Evolutionary conservation across 257 asterid species (phyloP).

Genomic region (Fraxinus anomala): DNA sequence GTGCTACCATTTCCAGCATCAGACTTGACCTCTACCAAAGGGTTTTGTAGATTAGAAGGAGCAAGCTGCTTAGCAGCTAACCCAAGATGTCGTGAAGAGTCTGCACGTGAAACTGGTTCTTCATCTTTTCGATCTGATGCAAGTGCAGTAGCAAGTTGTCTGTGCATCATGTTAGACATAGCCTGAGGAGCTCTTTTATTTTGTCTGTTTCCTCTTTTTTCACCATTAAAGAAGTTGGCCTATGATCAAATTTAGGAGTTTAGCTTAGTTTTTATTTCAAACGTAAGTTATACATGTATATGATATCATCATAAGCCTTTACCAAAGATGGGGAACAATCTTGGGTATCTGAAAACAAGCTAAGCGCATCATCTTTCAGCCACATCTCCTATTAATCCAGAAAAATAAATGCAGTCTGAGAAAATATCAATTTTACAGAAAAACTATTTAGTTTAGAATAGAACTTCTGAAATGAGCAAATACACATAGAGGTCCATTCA

Average conservation of each 20-base stretch:
- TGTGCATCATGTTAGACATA: conserved; percentile 52
- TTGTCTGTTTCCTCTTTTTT: conserved; percentile 63
- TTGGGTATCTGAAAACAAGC: conserved; percentile 83
- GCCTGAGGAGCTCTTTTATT: conserved; percentile 56
- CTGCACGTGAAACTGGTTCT: conserved; percentile 42
- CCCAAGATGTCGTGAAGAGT: conserved; percentile 66
- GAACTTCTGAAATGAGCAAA: conserved; percentile 13
- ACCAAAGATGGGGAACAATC: conserved; percentile 88
- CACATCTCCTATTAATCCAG: conserved; percentile 69
- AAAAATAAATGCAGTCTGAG: conserved; percentile 19
- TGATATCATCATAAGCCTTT: conserved; percentile 32
- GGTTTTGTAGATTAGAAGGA: conserved; percentile 66
- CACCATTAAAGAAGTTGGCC: conserved; percentile 73
- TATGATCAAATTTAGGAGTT: conserved; percentile 36
- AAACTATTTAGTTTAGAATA: not conserved
- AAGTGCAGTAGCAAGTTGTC: conserved; percentile 57
- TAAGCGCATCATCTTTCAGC: conserved; percentile 83
- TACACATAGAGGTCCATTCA: not conserved
- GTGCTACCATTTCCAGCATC: conserved; percentile 43
- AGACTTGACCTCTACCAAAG: conserved; percentile 51
- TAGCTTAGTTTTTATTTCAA: conserved; percentile 25
- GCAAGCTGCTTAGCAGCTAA: conserved; percentile 81
- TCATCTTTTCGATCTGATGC: conserved; percentile 59
- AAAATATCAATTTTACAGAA: not conserved
- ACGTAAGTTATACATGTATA: conserved; percentile 8